These are phyloP conservation scores for Rhytidiadelphus loreus DNA, from an alignment of 225 moss, liverwort and hornwort genomes.

Conservation along the genomic window DNA sequence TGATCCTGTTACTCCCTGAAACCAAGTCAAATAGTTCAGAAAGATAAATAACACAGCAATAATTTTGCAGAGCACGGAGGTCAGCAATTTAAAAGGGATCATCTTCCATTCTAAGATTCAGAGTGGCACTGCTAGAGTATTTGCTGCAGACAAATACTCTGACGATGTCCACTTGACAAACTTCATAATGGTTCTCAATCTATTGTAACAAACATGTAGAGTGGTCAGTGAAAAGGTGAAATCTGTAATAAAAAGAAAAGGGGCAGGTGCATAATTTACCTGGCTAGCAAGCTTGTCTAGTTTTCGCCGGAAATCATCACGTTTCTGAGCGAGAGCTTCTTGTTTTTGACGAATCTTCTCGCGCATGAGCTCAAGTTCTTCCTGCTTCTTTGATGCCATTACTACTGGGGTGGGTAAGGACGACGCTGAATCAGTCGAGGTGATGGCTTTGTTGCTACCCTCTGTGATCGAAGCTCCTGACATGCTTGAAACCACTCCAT, in stretches of 20 bases:
- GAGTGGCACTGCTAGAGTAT: not conserved
- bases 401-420: slow-evolving; percentile 21
- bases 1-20: slow-evolving; percentile 33
- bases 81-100: not conserved
- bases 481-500: slow-evolving; percentile 50
- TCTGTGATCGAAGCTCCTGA: slow-evolving; percentile 36
- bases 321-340: slow-evolving; percentile 80
- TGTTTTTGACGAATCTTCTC: slow-evolving; percentile 82
- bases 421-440: slow-evolving; percentile 47
- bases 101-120: not conserved
- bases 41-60: not conserved
- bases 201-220: not conserved
- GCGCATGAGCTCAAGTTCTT: slow-evolving; percentile 85
- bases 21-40: not conserved
- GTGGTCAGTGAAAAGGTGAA: not conserved
- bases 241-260: not conserved
- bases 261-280: slow-evolving; percentile 23
- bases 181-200: not conserved
- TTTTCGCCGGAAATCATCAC: slow-evolving; percentile 76
- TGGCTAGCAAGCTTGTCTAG: slow-evolving; percentile 76
- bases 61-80: not conserved
- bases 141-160: not conserved
- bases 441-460: slow-evolving; percentile 38
- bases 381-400: slow-evolving; percentile 64
- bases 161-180: not conserved